Base-by-base conservation (phyloP, 2,329 filamentous ascomycete species). In the Colletotrichum simmondsii region DNA sequence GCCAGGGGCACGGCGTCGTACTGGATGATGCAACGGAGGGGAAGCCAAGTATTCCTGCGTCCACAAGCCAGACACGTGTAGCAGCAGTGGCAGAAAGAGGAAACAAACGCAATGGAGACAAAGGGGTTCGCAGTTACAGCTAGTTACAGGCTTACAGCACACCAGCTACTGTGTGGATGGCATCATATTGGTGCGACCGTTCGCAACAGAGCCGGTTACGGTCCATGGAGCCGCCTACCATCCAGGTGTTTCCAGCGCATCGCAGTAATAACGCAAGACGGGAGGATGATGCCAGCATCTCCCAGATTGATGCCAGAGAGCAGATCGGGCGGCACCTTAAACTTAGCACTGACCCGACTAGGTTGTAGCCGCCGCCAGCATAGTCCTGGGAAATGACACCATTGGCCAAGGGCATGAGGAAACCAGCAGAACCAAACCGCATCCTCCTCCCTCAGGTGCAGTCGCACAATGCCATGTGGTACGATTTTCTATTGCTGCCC, bases 1-100 rank as follows among this genome's bases (percentile, higher is more conserved):
- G 32, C 42, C 60, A 72, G 60, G 70, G 70, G 54, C 65, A 65
- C 70, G 42, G 54, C 70, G 70, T 72, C 70, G 70, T 46, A 72
- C 60, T 70, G 60, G 58, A 32, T 42, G 61, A 69, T 69, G 69
- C 58, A 22, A 63, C 58, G 59, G 64, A 58, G 56, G 46, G 49
- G 26, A 52, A 32, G 16, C 58, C 37, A 42, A 42, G 19, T 16
- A 16, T 42, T 28, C 7, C 7, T 37, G 10, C 35, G 22, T 16
- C 37, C 37, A 42, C 14, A 42, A 42, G 54, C 58, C 54, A 65
- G 65, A 54, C 56, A 56, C 46, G 52, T 30, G 19, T 24, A 14
- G 30, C 37, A 54, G 52, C 37, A 42, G 37, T 19, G 19, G 37
- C 37, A 42, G 32, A 28, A 37, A 59, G 53, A 53, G n/a, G 68